Percentiles rank a stretch among this genome's conserved stretches.
Evolutionary conservation across 768 basidiomycete species (phyloP).

Genomic region (Tylopilus subfusipes): DNA sequence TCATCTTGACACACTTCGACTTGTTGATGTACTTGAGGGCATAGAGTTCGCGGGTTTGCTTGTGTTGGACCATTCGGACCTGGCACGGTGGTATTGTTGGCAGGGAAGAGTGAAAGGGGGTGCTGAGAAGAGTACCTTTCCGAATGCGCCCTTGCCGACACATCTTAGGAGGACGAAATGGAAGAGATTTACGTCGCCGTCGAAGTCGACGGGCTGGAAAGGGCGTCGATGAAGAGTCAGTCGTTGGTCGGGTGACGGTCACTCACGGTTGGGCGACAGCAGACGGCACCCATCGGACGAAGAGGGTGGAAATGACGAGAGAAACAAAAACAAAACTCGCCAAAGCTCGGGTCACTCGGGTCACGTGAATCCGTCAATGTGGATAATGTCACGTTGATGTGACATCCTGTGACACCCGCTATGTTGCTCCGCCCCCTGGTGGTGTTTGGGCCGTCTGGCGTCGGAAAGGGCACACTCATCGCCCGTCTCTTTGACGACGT

Average conservation of each 20-base stretch:
- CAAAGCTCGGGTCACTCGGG: slow-evolving; percentile 1
- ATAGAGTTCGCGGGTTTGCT: slow-evolving; percentile 93
- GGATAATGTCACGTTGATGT: background rate
- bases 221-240: background rate
- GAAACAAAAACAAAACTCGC: slow-evolving; percentile 13
- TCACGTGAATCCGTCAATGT: slow-evolving; percentile 13
- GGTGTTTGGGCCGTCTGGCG: slow-evolving; percentile 88
- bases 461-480: slow-evolving; percentile 91
- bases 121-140: slow-evolving; percentile 62
- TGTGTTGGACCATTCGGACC: slow-evolving; percentile 99
- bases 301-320: slow-evolving; percentile 1
- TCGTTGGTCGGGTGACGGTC: background rate
- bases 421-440: slow-evolving; percentile 54
- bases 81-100: slow-evolving; percentile 32
- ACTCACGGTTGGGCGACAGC: slow-evolving; percentile 76
- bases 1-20: slow-evolving; percentile 96
- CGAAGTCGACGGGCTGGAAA: slow-evolving; percentile 85
- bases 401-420: background rate
- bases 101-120: slow-evolving; percentile 4
- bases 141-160: slow-evolving; percentile 99
- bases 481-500: slow-evolving; percentile 73
- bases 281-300: slow-evolving; percentile 65
- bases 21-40: slow-evolving; percentile 99
- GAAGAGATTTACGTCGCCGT: slow-evolving; percentile 93
- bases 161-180: slow-evolving; percentile 93